Percentiles rank a stretch among this genome's conserved stretches.
Conservation (phyloP, 495 filamentous ascomycete species). For the Halenospora varia region DNA sequence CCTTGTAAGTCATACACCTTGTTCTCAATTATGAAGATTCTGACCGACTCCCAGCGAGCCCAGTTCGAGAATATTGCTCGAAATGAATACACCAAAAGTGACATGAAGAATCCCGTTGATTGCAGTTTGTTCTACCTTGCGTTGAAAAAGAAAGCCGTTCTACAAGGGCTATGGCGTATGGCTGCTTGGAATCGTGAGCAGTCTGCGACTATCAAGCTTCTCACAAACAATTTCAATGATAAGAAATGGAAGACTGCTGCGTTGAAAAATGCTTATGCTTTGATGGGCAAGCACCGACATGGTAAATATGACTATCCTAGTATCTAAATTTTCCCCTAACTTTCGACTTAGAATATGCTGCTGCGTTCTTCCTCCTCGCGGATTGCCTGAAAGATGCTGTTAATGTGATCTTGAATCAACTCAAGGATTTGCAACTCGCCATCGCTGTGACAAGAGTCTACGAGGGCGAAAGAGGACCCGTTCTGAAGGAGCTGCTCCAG, state of each 20-base stretch:
- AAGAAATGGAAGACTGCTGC: slow-evolving; percentile 85
- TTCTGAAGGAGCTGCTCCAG: slow-evolving; percentile 69
- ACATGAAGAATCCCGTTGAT: slow-evolving; percentile 88
- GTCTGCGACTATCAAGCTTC: slow-evolving; percentile 63
- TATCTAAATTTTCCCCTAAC: not conserved
- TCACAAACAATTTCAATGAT: slow-evolving; percentile 86
- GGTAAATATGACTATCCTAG: slow-evolving; percentile 42
- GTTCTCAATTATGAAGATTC: too few relatives aligned
- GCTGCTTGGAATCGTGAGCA: slow-evolving; percentile 89
- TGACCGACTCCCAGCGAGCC: slow-evolving; percentile 48
- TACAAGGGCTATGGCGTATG: slow-evolving; percentile 95
- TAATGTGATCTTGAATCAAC: slow-evolving; percentile 76
- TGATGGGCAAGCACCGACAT: slow-evolving; percentile 87
- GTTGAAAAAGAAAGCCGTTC: slow-evolving; percentile 83
- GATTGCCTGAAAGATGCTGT: slow-evolving; percentile 81
- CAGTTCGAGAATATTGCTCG: slow-evolving; percentile 89
- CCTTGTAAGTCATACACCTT: slow-evolving; percentile 60
- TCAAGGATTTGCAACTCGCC: slow-evolving; percentile 86
- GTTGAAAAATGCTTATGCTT: slow-evolving; percentile 94
- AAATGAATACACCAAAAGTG: slow-evolving; percentile 86
- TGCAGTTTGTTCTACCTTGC: slow-evolving; percentile 92
- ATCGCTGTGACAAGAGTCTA: slow-evolving; percentile 86
- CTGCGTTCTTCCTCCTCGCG: slow-evolving; percentile 91
- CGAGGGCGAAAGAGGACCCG: slow-evolving; percentile 77
- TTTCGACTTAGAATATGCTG: slow-evolving; percentile 76